Percentiles rank a stretch among this genome's conserved stretches.
These are phyloP conservation scores for Camelina neglecta DNA, from an alignment of 345 rosid genomes.

Conservation along the genomic window DNA sequence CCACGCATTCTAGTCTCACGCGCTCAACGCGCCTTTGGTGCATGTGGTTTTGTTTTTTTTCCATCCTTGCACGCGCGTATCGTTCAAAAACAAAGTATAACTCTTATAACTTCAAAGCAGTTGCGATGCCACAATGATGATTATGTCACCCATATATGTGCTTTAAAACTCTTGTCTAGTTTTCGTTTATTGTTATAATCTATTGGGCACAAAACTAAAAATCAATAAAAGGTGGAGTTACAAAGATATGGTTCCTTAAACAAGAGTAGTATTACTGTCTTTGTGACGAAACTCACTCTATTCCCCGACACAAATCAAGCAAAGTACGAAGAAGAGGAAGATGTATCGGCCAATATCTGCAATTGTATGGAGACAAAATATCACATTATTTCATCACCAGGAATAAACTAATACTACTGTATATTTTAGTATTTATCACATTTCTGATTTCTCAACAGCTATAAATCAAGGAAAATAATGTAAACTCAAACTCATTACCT, in stretches of 20 bases:
- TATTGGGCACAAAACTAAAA: background rate
- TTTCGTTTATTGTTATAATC: conserved; percentile 2
- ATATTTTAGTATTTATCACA: no score
- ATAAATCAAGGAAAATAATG: background rate
- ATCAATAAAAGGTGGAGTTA: conserved; percentile 6
- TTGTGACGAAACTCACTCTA: background rate
- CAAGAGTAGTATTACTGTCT: conserved; percentile 12
- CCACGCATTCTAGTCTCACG: background rate
- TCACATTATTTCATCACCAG: conserved; percentile 16
- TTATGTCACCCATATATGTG: no score
- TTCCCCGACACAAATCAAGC: conserved; percentile 55
- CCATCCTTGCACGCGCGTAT: no score
- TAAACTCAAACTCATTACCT: conserved; percentile 53
- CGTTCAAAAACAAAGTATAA: no score
- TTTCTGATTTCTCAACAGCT: no score
- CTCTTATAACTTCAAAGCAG: no score
- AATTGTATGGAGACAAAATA: conserved; percentile 28
- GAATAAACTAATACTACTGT: background rate
- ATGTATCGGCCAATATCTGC: conserved; percentile 96
- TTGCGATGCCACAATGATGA: no score
- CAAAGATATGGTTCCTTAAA: conserved; percentile 16
- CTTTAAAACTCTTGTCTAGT: no score
- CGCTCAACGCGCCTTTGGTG: conserved; percentile 8
- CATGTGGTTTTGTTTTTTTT: background rate
- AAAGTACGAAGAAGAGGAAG: conserved; percentile 92